phyloP scores from a whole-genome alignment of 164 flowering plant species.

The Sedum album region DNA sequence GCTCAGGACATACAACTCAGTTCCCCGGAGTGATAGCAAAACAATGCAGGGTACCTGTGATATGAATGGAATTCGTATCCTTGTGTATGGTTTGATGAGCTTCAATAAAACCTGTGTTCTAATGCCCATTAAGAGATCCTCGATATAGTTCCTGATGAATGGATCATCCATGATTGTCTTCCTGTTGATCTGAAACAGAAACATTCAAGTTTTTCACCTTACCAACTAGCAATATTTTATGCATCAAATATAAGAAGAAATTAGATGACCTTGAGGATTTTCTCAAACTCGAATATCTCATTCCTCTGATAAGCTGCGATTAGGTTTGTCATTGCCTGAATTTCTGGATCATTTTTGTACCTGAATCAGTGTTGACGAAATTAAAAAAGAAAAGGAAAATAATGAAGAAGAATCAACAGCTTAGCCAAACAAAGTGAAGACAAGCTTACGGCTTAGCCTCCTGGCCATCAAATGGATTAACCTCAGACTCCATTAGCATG shows the following conservation, averaged over 20 bases:
- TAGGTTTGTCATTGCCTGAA: constrained; percentile 96
- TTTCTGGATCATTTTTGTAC: constrained; percentile 96
- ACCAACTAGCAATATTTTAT: neutral
- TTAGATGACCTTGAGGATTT: constrained; percentile 64
- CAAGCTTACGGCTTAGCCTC: constrained; percentile 95
- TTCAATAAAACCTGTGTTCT: constrained; percentile 96
- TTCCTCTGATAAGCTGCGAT: constrained; percentile 96
- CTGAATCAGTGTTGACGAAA: constrained; percentile 24
- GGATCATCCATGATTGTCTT: constrained; percentile 98
- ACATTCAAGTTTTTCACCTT: neutral
- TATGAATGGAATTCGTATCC: constrained; percentile 89
- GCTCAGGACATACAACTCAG: neutral
- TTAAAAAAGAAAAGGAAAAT: constrained; percentile 3
- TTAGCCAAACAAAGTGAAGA: neutral
- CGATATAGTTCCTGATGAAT: constrained; percentile 88
- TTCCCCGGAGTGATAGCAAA: too few relatives aligned
- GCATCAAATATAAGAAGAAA: neutral
- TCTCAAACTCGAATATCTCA: constrained; percentile 95
- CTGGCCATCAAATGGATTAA: constrained; percentile 97
- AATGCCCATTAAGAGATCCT: constrained; percentile 84
- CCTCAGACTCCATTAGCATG: constrained; percentile 98
- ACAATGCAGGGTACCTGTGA: constrained; percentile 48
- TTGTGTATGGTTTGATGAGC: constrained; percentile 97
- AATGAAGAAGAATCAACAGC: neutral
- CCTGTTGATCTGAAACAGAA: constrained; percentile 63